These are phyloP conservation scores for Blumeriella jaapii DNA, from an alignment of 2,329 filamentous ascomycete species.

Conservation along the genomic window DNA sequence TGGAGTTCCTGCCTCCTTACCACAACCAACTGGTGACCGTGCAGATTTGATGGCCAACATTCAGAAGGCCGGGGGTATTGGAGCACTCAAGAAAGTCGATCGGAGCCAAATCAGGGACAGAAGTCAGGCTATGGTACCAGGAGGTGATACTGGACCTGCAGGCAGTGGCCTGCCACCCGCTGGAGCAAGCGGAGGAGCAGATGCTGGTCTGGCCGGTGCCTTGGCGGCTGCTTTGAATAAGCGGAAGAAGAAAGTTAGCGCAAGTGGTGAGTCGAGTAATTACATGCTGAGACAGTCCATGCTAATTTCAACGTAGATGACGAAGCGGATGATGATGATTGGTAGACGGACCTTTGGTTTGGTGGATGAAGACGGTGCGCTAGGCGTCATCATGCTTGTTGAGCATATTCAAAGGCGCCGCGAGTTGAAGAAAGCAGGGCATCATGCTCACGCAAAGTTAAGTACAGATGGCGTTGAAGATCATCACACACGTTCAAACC, in stretches of 20 bases:
- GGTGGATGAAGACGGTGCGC: conserved; percentile 1
- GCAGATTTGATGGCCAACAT: conserved; percentile 60
- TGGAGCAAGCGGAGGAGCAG: conserved; percentile 39
- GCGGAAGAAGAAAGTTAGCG: conserved; percentile 87
- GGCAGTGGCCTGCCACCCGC: conserved; percentile 41
- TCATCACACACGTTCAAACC: conserved; percentile 7
- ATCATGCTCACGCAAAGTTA: conserved; percentile 2
- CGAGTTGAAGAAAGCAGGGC: conserved; percentile 7
- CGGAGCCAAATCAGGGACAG: conserved; percentile 59
- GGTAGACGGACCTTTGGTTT: conserved; percentile 26
- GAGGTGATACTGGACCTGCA: conserved; percentile 36
- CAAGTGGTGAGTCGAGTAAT: conserved; percentile 64
- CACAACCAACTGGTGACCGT: conserved; percentile 35
- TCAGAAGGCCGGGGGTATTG: conserved; percentile 55
- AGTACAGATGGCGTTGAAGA: conserved; percentile 11
- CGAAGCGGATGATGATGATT: conserved; percentile 66
- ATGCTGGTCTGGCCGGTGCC: conserved; percentile 67
- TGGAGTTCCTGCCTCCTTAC: conserved; percentile 35
- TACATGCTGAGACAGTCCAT: conserved; percentile 2
- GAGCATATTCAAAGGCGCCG: conserved; percentile 6
- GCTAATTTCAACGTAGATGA: conserved; percentile 46
- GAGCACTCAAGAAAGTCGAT: conserved; percentile 64
- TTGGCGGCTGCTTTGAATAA: conserved; percentile 67
- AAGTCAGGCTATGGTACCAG: conserved; percentile 49
- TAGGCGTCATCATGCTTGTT: conserved; percentile 5